Percentiles rank a stretch among this genome's conserved stretches.
Conservation (phyloP, 257 asterid genomes). For the Agastache rugosa region DNA sequence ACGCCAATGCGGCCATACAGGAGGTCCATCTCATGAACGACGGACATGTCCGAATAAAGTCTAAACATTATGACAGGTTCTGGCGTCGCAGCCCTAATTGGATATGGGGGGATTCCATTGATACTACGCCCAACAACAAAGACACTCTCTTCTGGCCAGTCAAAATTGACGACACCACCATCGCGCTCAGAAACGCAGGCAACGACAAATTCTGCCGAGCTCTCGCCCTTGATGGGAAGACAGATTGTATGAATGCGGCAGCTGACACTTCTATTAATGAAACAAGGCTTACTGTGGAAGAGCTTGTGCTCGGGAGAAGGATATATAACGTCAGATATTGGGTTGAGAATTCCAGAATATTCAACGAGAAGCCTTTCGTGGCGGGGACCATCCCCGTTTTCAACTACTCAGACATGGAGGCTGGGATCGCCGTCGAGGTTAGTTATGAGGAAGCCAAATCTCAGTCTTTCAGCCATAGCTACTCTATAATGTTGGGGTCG, state of each 20-base stretch:
- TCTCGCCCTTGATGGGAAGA: neutral
- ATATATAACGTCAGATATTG: neutral
- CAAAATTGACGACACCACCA: neutral
- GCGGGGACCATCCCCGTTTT: neutral
- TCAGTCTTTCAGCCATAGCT: neutral
- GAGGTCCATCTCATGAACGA: neutral
- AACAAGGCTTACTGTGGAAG: too few relatives aligned
- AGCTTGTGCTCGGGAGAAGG: neutral
- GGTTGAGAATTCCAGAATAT: neutral
- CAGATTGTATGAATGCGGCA: neutral
- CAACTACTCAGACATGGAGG: neutral
- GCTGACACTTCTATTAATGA: neutral
- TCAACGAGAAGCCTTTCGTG: neutral
- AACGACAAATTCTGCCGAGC: neutral
- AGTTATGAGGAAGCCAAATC: neutral
- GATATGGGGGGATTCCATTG: neutral
- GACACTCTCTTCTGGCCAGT: neutral
- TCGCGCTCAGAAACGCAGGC: neutral
- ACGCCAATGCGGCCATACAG: neutral
- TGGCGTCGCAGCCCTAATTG: neutral
- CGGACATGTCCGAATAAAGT: neutral
- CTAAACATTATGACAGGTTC: neutral
- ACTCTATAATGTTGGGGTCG: neutral
- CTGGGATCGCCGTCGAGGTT: neutral
- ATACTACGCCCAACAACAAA: neutral